phyloP scores from a whole-genome alignment of 805 yeast genomes.

The Ogataea polymorpha region DNA sequence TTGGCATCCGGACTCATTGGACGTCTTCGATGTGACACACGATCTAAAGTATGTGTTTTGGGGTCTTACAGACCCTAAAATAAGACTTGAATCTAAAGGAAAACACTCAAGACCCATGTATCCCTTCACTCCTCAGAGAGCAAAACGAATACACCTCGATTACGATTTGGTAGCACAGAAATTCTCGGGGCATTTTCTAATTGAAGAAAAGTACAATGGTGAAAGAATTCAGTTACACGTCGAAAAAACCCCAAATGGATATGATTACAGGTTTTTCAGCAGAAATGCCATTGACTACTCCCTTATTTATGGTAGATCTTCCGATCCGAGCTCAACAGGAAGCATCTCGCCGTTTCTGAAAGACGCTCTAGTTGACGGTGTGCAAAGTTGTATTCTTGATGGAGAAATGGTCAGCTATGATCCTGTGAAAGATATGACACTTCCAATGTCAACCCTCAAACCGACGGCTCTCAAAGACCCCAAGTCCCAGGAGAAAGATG shows the following conservation, averaged over 20 bases:
- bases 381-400: constrained; percentile 54
- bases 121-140: constrained; percentile 76
- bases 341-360: constrained; percentile 34
- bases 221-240: constrained; percentile 82
- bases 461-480: constrained; percentile 60
- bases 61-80: constrained; percentile 48
- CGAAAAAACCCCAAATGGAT: constrained; percentile 37
- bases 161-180: constrained; percentile 48
- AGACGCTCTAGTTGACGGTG: constrained; percentile 26
- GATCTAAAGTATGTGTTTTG: constrained; percentile 59
- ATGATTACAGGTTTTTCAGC: constrained; percentile 47
- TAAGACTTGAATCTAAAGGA: constrained; percentile 40
- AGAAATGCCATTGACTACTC: constrained; percentile 75
- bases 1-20: constrained; percentile 81
- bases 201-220: constrained; percentile 94
- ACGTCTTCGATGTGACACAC: constrained; percentile 61
- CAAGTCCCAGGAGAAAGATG: constrained; percentile 15
- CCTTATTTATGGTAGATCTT: constrained; percentile 53
- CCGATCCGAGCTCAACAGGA: constrained; percentile 21
- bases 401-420: constrained; percentile 96
- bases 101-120: constrained; percentile 42
- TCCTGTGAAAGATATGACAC: constrained; percentile 45
- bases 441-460: constrained; percentile 82
- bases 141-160: constrained; percentile 50
- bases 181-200: constrained; percentile 47